Base-by-base conservation (phyloP, 176 grass and related monocot genomes). In the Oropetium thomaeum region DNA sequence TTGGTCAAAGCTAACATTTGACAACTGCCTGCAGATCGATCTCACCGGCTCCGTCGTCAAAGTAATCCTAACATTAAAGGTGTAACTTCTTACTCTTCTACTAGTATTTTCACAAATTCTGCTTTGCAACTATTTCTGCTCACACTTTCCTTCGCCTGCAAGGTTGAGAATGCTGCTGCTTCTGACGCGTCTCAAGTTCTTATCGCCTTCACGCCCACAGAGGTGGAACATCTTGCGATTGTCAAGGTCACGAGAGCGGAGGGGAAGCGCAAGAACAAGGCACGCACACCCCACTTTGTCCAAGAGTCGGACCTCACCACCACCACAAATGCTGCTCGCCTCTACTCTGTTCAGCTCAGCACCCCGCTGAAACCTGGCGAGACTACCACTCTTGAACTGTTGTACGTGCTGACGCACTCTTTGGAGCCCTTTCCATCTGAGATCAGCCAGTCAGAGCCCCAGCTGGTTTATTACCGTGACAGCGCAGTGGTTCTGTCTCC, bases 391-490 rank as follows among this genome's bases (percentile, higher is more conserved):
- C 69, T 98, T 51, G 81, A 98, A 62, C 81, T 98, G 47, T 57
- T 98, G 7, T 64, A 87, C 26, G 64, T 89, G 35, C 83, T 93
- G 35, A 89, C 95, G 0, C 88, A 88, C 85, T 86, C 89, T 81
- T 80, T 94, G 27, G 87, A 89, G 76, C 95, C 95, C 48, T 98
- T 98, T 71, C 95, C 95, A 0, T 81, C 90, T 40, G 95, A 98
- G 84, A 94, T 98, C 65, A 87, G 77, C 70, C 95, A 93, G 80
- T 85, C 95, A 47, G 91, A 98, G 49, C 70, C 84, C 48, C 91
- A 98, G 77, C 86, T 98, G 68, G 88, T 98, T 48, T 80, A 93
- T 68, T 98, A 89, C 79, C 84, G 80, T 38, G 91, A 98, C 85
- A 93, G 78, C 66, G 81, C 89, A 1, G 86, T 93, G 59, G 62